Evolutionary conservation across 2,329 filamentous ascomycete genomes (phyloP).

Genomic region (Colletotrichum limetticola): DNA sequence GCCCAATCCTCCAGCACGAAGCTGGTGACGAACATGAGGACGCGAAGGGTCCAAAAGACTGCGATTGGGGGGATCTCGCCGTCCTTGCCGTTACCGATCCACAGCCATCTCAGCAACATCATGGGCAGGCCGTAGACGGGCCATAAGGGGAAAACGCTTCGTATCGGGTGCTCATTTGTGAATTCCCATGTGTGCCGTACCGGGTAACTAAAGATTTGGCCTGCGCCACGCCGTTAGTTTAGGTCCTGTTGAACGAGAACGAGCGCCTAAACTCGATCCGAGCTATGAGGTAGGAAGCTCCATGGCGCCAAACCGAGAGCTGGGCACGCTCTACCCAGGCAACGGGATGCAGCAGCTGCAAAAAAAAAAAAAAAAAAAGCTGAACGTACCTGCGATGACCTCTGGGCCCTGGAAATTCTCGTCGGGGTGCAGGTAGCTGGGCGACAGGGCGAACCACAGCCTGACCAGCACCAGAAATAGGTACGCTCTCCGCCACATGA

Average conservation of each 20-base stretch:
- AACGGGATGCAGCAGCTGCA: neutral
- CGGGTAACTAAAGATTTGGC: slow-evolving; percentile 92
- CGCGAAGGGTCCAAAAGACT: slow-evolving; percentile 89
- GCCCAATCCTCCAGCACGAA: slow-evolving; percentile 99
- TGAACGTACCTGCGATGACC: slow-evolving; percentile 86
- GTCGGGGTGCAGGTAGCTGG: slow-evolving; percentile 97
- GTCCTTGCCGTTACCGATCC: slow-evolving; percentile 83
- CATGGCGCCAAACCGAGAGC: neutral
- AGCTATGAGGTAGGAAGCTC: slow-evolving; percentile 25
- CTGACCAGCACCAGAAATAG: slow-evolving; percentile 86
- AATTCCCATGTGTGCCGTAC: slow-evolving; percentile 96
- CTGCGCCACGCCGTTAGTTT: slow-evolving; percentile 56
- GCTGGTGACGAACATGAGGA: slow-evolving; percentile 93
- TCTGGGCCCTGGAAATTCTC: slow-evolving; percentile 99
- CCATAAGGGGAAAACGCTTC: slow-evolving; percentile 97
- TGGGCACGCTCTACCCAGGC: neutral
- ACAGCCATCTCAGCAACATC: slow-evolving; percentile 91
- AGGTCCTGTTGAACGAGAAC: slow-evolving; percentile 31
- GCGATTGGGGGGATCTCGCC: slow-evolving; percentile 83
- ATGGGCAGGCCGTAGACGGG: slow-evolving; percentile 94
- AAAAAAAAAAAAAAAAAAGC: neutral
- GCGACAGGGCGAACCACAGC: slow-evolving; percentile 92
- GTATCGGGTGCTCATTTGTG: slow-evolving; percentile 85
- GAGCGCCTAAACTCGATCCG: slow-evolving; percentile 21
- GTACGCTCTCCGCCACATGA: slow-evolving; percentile 93